Base-by-base conservation (phyloP, 768 basidiomycete species). In the Russula compacta region DNA sequence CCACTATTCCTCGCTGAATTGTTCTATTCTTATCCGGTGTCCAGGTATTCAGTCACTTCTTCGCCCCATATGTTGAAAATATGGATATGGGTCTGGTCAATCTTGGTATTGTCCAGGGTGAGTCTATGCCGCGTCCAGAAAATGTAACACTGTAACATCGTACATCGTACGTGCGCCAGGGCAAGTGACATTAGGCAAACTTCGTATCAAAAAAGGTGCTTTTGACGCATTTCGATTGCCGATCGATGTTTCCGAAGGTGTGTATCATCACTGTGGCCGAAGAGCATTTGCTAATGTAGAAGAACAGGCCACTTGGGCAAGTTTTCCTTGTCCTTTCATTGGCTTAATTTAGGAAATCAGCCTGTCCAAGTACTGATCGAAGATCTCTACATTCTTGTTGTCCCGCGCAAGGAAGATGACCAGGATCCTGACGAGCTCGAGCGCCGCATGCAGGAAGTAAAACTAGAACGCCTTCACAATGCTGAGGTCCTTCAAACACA, bases 51-150 rank as follows among this genome's bases (percentile, higher is more conserved):
- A 95, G 95, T 72, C 84, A 89, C 65, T 89, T 94, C 64, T 83
- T 97, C 53, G 90, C 91, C 32, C 94, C 92, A 0, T 98, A 98
- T 81, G 88, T 98, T 66, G 92, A 94, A 77, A 95, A 98, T 70
- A 76, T 99, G 72, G 94, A 98, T 73, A 82, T 93, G 71, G 88
- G 92, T 71, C 92, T 95, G 73, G 88, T 98, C 52, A 94, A 94
- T 70, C 87, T 95, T 78, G 93, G 91, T 15, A 89, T 95, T 66
- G 88, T 82, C 60, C 87, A 90, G 79, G 93, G 92, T 82, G 71
- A 63, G 72, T 57, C 21, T n/a, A 40, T 44, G 38, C 56, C 39
- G 17, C 32, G 29, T 56, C 35, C 29, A 47, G 19, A 10, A 29
- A 35, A 48, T 29, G 42, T 43, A 17, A 2, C 46, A 44, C 43